phyloP scores from a whole-genome alignment of 2,329 filamentous ascomycete species.

The Cadophora sp. region DNA sequence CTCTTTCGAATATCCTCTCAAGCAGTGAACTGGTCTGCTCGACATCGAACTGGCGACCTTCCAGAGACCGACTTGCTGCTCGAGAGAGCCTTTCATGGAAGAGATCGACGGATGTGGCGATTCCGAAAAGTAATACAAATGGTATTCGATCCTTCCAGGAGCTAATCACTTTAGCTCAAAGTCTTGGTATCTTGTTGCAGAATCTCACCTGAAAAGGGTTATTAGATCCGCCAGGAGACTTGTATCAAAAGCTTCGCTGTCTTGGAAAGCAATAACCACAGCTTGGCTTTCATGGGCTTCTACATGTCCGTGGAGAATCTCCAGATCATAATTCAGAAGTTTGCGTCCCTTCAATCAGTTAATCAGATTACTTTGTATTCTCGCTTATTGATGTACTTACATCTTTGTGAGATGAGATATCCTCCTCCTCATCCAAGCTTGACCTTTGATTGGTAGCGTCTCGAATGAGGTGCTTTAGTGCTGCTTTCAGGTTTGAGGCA shows the following conservation, averaged over 20 bases:
- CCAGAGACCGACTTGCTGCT: constrained; percentile 69
- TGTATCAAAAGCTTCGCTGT: constrained; percentile 83
- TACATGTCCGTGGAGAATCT: constrained; percentile 69
- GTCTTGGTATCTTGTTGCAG: background rate
- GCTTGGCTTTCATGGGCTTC: constrained; percentile 59
- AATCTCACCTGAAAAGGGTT: constrained; percentile 67
- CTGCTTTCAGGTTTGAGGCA: constrained; percentile 74
- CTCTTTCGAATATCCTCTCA: constrained; percentile 73
- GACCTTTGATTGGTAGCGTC: constrained; percentile 61
- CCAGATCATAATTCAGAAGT: constrained; percentile 80
- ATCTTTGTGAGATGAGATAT: constrained; percentile 54
- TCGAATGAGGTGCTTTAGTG: constrained; percentile 75
- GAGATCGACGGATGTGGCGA: constrained; percentile 82
- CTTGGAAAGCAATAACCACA: constrained; percentile 77
- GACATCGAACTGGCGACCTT: constrained; percentile 78
- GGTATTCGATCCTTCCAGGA: constrained; percentile 79
- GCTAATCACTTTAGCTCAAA: constrained; percentile 43
- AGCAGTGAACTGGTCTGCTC: constrained; percentile 75
- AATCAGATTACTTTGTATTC: background rate
- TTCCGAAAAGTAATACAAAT: constrained; percentile 78
- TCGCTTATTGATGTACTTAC: constrained; percentile 47
- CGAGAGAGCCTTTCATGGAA: constrained; percentile 78
- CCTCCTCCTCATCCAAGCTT: constrained; percentile 59
- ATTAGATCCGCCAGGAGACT: constrained; percentile 75
- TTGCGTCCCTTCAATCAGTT: constrained; percentile 58